phyloP scores from a whole-genome alignment of 345 rosid genomes.

The Eucalyptus paniculata region DNA sequence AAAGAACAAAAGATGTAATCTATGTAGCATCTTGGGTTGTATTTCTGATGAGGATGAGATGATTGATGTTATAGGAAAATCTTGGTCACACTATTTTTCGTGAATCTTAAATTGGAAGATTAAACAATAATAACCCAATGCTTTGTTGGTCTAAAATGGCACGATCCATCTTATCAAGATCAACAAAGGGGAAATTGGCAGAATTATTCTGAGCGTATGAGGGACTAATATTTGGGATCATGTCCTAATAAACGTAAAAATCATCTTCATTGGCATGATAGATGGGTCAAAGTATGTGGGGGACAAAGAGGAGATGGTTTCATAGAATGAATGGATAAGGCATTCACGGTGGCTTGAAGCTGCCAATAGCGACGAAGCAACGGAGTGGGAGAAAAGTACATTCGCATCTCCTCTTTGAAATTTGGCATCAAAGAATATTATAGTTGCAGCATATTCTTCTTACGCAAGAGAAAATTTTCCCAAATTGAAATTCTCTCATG shows the following conservation, averaged over 20 bases:
- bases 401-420: not conserved
- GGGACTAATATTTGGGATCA: not conserved
- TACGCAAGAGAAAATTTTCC: not conserved
- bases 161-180: not conserved
- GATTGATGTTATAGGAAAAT: not conserved
- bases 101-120: not conserved
- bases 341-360: not conserved
- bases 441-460: not conserved
- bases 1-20: not conserved
- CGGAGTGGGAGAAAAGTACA: not conserved
- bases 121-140: accelerated
- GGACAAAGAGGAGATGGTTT: not conserved
- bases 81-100: accelerated
- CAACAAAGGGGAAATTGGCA: not conserved
- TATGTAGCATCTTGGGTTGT: not conserved
- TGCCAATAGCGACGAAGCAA: not conserved
- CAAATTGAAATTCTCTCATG: not conserved
- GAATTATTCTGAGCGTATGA: too few relatives aligned
- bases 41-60: not conserved
- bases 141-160: not conserved
- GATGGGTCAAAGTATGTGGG: not conserved
- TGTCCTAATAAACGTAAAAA: not conserved
- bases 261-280: not conserved
- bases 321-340: not conserved
- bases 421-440: not conserved